These are phyloP conservation scores for Henningerozyma blattae DNA, from an alignment of 805 yeast species.

Conservation along the genomic window DNA sequence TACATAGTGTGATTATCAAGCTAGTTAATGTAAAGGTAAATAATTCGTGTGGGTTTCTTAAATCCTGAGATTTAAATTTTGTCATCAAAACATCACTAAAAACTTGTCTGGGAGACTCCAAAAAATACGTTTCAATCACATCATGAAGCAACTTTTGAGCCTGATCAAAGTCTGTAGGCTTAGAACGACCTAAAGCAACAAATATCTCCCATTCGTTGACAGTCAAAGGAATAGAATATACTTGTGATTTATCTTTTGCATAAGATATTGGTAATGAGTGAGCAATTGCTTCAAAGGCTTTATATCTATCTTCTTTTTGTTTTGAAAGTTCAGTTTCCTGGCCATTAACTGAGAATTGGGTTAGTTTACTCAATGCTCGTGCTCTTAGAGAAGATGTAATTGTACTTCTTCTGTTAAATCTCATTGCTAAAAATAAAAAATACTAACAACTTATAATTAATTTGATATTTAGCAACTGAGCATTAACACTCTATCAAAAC, in stretches of 20 bases:
- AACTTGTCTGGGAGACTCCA: constrained; percentile 38
- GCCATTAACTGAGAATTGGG: constrained; percentile 7
- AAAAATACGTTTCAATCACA: constrained; percentile 35
- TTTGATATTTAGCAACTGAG: too few relatives aligned
- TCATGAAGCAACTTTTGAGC: constrained; percentile 29
- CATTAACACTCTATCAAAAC: too few relatives aligned
- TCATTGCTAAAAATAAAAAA: neutral
- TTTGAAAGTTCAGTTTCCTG: neutral
- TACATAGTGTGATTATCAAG: constrained; percentile 18
- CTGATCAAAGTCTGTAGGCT: constrained; percentile 24
- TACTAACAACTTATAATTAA: too few relatives aligned
- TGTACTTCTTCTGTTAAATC: neutral
- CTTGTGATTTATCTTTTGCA: constrained; percentile 14
- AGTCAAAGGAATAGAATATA: constrained; percentile 31
- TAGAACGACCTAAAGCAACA: constrained; percentile 35
- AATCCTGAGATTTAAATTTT: constrained; percentile 23
- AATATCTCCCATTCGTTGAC: constrained; percentile 44
- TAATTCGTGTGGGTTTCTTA: constrained; percentile 29
- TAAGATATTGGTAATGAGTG: constrained; percentile 20
- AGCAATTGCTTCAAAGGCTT: constrained; percentile 9
- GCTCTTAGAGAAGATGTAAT: constrained; percentile 9
- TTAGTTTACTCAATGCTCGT: constrained; percentile 14
- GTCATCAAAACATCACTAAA: constrained; percentile 29
- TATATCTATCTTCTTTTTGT: neutral
- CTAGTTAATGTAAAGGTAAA: constrained; percentile 25